Evolutionary conservation across 495 filamentous ascomycete genomes (phyloP), one percentile per base, ranked within the genome.

Genomic region (Evernia prunastri): DNA sequence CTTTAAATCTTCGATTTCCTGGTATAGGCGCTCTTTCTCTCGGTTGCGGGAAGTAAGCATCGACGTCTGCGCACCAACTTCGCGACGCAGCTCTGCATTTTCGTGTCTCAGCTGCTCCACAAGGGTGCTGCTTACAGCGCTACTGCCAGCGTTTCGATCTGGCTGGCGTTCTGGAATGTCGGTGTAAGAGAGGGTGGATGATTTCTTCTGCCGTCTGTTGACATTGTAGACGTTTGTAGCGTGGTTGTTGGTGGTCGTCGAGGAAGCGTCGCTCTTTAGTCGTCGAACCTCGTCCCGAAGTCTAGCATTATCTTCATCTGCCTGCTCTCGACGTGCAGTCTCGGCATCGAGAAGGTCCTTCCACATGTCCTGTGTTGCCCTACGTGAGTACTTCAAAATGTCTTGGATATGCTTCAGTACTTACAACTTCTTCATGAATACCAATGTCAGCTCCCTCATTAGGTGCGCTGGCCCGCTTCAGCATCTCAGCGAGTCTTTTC

Each of bases 31-130:
- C 68, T 97, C 92, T 71, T 94, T 93, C 72, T 98, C 94, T 39
- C 91, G 85, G 69, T 97, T 96, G 10, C 94, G 83, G 39, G 94
- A 96, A 7, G 95, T 97, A 11, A 98, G 84, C 93, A 97, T 98
- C 0, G 92, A 96, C 1, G 92, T 95, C 73, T 98, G 94, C 15
- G 95, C 94, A 63, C 91, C 90, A 35, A 97, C 88, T 72, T 97
- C 92, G 56, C 92, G 87, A 40, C 90, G 84, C 20, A 98, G 78
- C 70, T 96, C 92, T 17, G 91, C 90, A 69, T 97, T 97, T 71
- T 97, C 94, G 67, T 92, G 90, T 57, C 89, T 87, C 35, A 97
- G 78, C 65, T 93, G 86, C 56, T 90, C 88, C 51, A 93, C 84
- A 37, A 95, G 75, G 0, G 90, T 93, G 68, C 81, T 86, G 54